A percentile compares a stretch with the other conserved stretches of the same genome.
Conservation (phyloP, 768 basidiomycete genomes). For the Russula virescens region DNA sequence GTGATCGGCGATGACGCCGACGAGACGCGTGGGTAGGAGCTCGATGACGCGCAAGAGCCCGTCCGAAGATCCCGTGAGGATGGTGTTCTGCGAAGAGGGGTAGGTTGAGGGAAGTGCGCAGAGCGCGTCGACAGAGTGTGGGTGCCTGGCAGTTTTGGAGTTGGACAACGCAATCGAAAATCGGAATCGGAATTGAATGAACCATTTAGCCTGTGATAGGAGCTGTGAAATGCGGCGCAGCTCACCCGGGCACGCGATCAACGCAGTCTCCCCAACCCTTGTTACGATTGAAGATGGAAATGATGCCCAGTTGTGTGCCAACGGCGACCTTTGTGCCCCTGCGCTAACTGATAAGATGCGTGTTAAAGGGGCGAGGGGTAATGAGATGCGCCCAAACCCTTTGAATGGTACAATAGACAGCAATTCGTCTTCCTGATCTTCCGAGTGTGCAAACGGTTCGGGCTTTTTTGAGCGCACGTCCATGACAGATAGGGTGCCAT, state of each 20-base stretch:
- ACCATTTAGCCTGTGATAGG: constrained; percentile 4
- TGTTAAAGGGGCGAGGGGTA: not conserved
- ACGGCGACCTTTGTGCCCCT: constrained; percentile 80
- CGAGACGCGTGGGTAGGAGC: constrained; percentile 80
- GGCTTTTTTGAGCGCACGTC: constrained; percentile 80
- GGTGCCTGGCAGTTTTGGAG: constrained; percentile 57
- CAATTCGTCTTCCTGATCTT: constrained; percentile 94
- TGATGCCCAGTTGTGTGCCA: constrained; percentile 83
- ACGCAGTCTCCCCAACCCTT: constrained; percentile 92
- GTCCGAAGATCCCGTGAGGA: constrained; percentile 88
- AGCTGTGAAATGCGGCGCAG: constrained; percentile 11
- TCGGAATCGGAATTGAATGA: not conserved
- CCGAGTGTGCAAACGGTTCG: constrained; percentile 78
- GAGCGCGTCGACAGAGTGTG: constrained; percentile 84
- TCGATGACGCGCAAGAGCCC: constrained; percentile 84
- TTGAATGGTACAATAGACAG: constrained; percentile 82
- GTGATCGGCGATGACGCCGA: constrained; percentile 88
- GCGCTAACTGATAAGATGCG: not conserved
- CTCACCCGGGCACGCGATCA: constrained; percentile 81
- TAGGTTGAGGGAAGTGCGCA: constrained; percentile 63
- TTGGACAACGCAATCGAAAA: not conserved
- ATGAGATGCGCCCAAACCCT: constrained; percentile 41
- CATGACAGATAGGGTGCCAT: constrained; percentile 88
- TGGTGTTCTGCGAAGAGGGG: constrained; percentile 59
- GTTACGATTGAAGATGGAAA: constrained; percentile 83